Base-by-base conservation (phyloP, 176 grass and related monocot species). In the Hordeum marinum region DNA sequence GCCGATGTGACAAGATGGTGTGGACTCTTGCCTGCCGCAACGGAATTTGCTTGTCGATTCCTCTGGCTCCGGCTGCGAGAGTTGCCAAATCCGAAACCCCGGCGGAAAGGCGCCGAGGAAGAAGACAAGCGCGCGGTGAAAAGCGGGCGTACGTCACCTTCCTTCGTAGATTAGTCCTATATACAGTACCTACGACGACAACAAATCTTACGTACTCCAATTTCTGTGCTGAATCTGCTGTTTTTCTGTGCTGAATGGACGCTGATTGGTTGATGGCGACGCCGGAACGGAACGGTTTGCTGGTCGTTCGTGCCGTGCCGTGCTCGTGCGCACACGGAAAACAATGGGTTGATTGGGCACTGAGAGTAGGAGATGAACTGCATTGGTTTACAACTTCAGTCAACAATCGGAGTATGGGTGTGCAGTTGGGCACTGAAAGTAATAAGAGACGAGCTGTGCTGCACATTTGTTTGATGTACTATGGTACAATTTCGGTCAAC, bases 71-170 rank as follows among this genome's bases (percentile, higher is more conserved):
- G 17, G 8, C 46, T 3, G 67, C 50, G 36, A 59, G 10, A 42
- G 80, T 71, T 40, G 66, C 80, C 80, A 82, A 82, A 82, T 21
- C 34, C 80, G 34, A 72, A 72, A 82, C 3, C 13, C 3, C 48
- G 41, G 4, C 78, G 9, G 10, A 42, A 27, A n/a, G n/a, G 11
- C 0, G 7, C 0, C 8, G 7, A 36, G 11, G 41, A 81, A 37
- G 79, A 21, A 23, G 32, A 82, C 64, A 45, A 54, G 2, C 45
- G 45, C 43, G 14, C 7, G n/a, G 3, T 29, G 66, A 72, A 66
- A 60, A 40, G 34, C 25, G 6, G 23, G 12, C 23, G n/a, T 15
- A 8, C 40, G 70, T 73, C 70, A 4, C 3, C 40, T 12, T 39
- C 46, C 6, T 13, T 8, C 17, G 2, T 55, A 3, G 52, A 55